Conservation (phyloP, 2,329 filamentous ascomycete species). For the Phyllosticta capitalensis region DNA sequence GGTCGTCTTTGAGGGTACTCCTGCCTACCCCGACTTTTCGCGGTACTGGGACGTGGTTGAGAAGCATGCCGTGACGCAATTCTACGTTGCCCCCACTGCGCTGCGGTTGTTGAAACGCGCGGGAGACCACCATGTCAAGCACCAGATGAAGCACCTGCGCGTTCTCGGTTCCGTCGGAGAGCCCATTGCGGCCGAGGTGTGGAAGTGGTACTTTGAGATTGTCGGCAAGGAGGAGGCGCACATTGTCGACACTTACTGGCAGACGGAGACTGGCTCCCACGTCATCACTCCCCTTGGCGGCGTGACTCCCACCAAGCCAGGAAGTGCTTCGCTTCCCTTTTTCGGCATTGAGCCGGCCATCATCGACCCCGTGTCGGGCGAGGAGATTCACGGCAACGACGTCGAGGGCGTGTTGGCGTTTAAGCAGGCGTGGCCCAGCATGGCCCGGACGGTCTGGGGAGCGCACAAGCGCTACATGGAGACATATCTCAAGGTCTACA, state of each 20-base stretch:
- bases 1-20: slow-evolving; percentile 95
- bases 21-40: slow-evolving; percentile 94
- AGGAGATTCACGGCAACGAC: slow-evolving; percentile 90
- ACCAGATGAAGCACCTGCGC: slow-evolving; percentile 78
- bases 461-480: slow-evolving; percentile 99
- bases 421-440: slow-evolving; percentile 97
- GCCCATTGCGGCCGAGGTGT: slow-evolving; percentile 94
- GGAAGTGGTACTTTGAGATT: slow-evolving; percentile 98
- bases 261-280: slow-evolving; percentile 96
- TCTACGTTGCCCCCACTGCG: slow-evolving; percentile 95
- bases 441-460: slow-evolving; percentile 96
- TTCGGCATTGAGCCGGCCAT: slow-evolving; percentile 97
- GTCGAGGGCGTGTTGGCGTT: slow-evolving; percentile 95
- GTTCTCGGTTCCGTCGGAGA: slow-evolving; percentile 93
- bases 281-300: slow-evolving; percentile 91
- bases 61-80: slow-evolving; percentile 90
- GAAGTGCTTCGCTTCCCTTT: slow-evolving; percentile 91
- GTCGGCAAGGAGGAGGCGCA: slow-evolving; percentile 92
- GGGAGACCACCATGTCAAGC: slow-evolving; percentile 83
- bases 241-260: slow-evolving; percentile 97
- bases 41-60: slow-evolving; percentile 98
- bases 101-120: slow-evolving; percentile 90
- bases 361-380: slow-evolving; percentile 89
- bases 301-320: slow-evolving; percentile 92
- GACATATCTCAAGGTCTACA: slow-evolving; percentile 95